A percentile compares a stretch with the other conserved stretches of the same genome.
Evolutionary conservation across 2,329 filamentous ascomycete species (phyloP).

Genomic region (Neofusicoccum sp.): DNA sequence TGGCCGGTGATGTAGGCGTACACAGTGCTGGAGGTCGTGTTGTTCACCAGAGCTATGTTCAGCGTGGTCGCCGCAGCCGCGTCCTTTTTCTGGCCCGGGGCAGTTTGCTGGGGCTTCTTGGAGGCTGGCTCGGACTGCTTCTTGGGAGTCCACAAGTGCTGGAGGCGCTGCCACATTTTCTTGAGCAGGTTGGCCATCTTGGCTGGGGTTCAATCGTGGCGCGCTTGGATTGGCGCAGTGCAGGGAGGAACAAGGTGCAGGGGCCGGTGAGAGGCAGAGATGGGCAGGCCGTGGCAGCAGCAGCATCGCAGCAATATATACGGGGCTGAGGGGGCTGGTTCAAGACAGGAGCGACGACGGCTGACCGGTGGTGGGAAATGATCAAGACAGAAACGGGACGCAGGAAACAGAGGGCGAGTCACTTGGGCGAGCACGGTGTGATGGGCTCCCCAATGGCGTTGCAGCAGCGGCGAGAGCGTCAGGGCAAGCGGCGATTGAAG

Average conservation of each 20-base stretch:
- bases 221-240: no score
- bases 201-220: background rate
- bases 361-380: background rate
- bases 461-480: background rate
- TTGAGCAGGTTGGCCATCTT: conserved; percentile 10
- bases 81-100: background rate
- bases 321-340: background rate
- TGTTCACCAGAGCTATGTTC: conserved; percentile 66
- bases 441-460: conserved; percentile 4
- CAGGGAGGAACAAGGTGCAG: background rate
- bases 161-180: conserved; percentile 9
- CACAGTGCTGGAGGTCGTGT: conserved; percentile 61
- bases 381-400: background rate
- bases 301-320: conserved; percentile 1
- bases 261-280: background rate
- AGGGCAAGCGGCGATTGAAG: background rate
- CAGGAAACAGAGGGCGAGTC: background rate
- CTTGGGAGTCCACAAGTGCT: conserved; percentile 9
- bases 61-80: conserved; percentile 45
- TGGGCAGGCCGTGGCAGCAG: background rate
- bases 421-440: no score
- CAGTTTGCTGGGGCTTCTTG: background rate
- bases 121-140: background rate
- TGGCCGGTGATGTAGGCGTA: conserved; percentile 74
- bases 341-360: conserved; percentile 3